phyloP scores from a whole-genome alignment of 2,329 filamentous ascomycete species.

The Tolypocladium ovalisporum region DNA sequence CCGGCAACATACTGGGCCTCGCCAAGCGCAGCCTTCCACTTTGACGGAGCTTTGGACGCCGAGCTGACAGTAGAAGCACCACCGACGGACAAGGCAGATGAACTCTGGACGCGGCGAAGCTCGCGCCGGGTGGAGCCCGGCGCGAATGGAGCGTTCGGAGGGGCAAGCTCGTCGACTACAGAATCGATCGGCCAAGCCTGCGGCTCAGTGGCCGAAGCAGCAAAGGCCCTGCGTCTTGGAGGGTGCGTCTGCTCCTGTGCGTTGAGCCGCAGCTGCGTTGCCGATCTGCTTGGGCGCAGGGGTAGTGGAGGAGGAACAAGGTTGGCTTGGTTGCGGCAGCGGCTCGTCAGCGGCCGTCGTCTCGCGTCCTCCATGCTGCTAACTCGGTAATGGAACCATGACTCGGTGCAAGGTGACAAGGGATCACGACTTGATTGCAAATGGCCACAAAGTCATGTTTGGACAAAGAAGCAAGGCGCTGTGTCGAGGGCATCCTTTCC shows the following conservation, averaged over 20 bases:
- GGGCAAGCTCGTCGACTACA: not conserved
- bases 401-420: not conserved
- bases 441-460: not conserved
- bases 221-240: not conserved
- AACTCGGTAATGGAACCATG: not conserved
- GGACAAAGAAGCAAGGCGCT: not conserved
- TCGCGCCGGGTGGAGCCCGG: not conserved
- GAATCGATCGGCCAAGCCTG: not conserved
- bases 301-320: not conserved
- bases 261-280: constrained; percentile 2
- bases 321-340: not conserved
- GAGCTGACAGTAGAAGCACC: not conserved
- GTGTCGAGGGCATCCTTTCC: not conserved
- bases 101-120: constrained; percentile 20
- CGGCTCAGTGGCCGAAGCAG: not conserved
- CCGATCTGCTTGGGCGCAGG: constrained; percentile 8
- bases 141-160: not conserved
- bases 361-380: not conserved
- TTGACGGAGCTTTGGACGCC: constrained; percentile 10
- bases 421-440: not conserved
- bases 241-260: not conserved
- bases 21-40: constrained; percentile 37
- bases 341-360: not conserved
- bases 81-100: constrained; percentile 15
- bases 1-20: constrained; percentile 56